Evolutionary conservation across 345 rosid genomes (phyloP).

Genomic region (Abelmoschus esculentus): DNA sequence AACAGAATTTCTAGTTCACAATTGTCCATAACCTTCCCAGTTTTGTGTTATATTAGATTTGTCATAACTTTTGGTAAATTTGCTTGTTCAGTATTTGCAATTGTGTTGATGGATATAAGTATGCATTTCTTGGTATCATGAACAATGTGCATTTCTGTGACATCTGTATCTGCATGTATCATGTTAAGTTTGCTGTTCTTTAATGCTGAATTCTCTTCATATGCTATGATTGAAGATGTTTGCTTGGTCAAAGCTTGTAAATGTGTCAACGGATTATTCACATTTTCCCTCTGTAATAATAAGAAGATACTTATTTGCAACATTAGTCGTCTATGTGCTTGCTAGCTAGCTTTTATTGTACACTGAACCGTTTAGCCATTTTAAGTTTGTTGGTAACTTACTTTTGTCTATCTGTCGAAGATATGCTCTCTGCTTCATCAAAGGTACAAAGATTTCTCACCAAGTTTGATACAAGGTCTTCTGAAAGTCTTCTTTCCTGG

Average conservation of each 20-base stretch:
- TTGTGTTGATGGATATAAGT: neutral
- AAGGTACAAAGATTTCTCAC: slow-evolving; percentile 62
- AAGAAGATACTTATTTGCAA: neutral
- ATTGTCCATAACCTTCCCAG: too few relatives aligned
- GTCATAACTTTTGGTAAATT: neutral
- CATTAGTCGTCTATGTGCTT: neutral
- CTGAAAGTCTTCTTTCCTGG: slow-evolving; percentile 86
- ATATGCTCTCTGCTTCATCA: slow-evolving; percentile 48
- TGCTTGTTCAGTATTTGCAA: neutral
- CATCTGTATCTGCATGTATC: too few relatives aligned
- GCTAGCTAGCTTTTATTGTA: neutral
- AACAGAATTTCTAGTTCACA: too few relatives aligned
- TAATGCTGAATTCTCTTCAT: too few relatives aligned
- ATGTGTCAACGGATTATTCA: neutral
- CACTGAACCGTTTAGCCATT: neutral
- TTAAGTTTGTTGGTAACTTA: slow-evolving; percentile 10
- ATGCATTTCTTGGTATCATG: neutral
- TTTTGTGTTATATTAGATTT: too few relatives aligned
- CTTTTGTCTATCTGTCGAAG: slow-evolving; percentile 34
- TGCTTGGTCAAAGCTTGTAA: too few relatives aligned
- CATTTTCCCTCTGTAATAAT: neutral
- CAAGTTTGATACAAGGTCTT: slow-evolving; percentile 80
- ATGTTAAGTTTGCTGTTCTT: too few relatives aligned
- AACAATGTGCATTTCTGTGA: neutral
- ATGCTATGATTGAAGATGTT: too few relatives aligned